These are phyloP conservation scores for Leptographium wingfieldii DNA, from an alignment of 2,329 filamentous ascomycete genomes.

Conservation along the genomic window DNA sequence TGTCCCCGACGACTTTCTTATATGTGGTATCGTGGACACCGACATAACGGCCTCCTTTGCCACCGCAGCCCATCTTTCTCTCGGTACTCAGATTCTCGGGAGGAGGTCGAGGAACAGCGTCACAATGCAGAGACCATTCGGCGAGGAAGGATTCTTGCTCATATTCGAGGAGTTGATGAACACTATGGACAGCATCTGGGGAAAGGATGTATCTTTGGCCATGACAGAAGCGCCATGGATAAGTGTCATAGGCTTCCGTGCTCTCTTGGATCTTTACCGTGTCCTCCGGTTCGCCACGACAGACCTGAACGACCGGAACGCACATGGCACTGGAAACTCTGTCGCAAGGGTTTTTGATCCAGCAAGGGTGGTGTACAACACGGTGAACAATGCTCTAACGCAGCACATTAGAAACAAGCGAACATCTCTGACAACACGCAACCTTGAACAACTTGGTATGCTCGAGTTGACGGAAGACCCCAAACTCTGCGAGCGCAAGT, in stretches of 20 bases:
- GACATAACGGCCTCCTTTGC: conserved; percentile 4
- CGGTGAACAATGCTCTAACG: background rate
- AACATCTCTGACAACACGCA: background rate
- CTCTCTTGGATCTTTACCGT: conserved; percentile 2
- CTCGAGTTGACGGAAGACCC: conserved; percentile 5
- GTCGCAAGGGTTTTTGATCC: background rate
- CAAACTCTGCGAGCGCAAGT: conserved; percentile 3
- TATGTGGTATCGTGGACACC: conserved; percentile 6
- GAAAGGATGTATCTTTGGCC: background rate
- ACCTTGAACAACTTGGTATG: conserved; percentile 1
- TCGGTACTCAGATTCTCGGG: conserved; percentile 3
- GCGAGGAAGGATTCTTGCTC: conserved; percentile 5
- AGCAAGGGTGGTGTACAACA: background rate
- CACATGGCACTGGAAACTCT: background rate
- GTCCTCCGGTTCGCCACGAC: conserved; percentile 4
- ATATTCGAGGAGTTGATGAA: conserved; percentile 3
- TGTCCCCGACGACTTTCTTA: conserved; percentile 5
- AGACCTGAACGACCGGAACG: background rate
- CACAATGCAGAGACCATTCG: background rate
- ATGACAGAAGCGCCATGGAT: background rate
- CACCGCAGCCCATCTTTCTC: conserved; percentile 5
- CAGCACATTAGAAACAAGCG: conserved; percentile 1
- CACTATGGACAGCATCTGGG: conserved; percentile 1
- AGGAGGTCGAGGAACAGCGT: background rate
- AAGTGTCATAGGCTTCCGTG: conserved; percentile 5